Percentiles rank a stretch among this genome's conserved stretches.
Conservation (phyloP, 371 early-diverging fungal genomes). For the Rhizopus sp. region DNA sequence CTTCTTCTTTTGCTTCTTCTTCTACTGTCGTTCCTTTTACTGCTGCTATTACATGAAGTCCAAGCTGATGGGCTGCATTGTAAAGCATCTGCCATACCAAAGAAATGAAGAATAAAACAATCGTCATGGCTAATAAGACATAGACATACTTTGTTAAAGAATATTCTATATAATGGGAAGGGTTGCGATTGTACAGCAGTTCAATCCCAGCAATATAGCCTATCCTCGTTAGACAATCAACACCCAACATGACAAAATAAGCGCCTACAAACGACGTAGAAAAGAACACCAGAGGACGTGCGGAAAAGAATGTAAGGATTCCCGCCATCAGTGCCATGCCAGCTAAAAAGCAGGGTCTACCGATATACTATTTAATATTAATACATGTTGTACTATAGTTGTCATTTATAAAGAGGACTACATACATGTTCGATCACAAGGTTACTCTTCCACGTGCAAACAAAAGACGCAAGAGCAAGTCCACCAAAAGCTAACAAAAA, state of each 20-base stretch:
- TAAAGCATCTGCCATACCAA: constrained; percentile 21
- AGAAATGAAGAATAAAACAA: constrained; percentile 18
- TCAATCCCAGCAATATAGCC: constrained; percentile 26
- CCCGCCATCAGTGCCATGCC: constrained; percentile 20
- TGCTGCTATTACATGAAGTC: constrained; percentile 18
- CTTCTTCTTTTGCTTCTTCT: constrained; percentile 18
- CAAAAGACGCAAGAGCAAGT: constrained; percentile 20
- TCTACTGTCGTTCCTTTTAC: constrained; percentile 21
- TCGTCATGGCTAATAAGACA: constrained; percentile 27
- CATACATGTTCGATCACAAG: constrained; percentile 24
- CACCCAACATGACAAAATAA: constrained; percentile 31
- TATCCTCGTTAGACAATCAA: constrained; percentile 29
- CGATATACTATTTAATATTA: constrained; percentile 22
- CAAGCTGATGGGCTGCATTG: constrained; percentile 20
- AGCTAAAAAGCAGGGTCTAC: constrained; percentile 20
- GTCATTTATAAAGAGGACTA: not conserved
- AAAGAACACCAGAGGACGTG: constrained; percentile 17
- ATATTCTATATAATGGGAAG: constrained; percentile 10
- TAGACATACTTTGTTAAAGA: constrained; percentile 7
- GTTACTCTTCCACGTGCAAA: constrained; percentile 23
- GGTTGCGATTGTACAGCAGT: constrained; percentile 17
- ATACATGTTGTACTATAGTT: not conserved
- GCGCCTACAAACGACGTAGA: constrained; percentile 40
- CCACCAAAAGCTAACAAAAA: constrained; percentile 22
- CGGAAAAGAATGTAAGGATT: constrained; percentile 9